Base-by-base conservation (phyloP, 495 filamentous ascomycete genomes). In the Entonaema liquescens region DNA sequence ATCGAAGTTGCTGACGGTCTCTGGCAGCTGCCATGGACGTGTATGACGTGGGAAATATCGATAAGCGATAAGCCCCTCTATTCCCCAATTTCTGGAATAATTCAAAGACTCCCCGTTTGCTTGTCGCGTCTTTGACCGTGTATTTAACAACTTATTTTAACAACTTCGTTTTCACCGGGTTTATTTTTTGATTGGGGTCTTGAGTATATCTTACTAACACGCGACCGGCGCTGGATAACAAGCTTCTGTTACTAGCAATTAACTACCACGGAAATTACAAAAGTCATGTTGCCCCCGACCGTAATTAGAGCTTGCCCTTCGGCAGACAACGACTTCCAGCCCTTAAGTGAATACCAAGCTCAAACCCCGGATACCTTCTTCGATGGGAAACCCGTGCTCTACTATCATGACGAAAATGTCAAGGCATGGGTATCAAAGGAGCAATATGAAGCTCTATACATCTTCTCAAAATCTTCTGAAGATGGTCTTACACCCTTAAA, bases 351-450 rank as follows among this genome's bases (percentile, higher is more conserved):
- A 61, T 92, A 97, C 79, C 93, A 97, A 77, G 88, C 90, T 28
- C 89, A 90, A 66, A 99, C 95, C 8, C 95, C 95, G 0, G 78
- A 82, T 55, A 93, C 90, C 29, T 99, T 98, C 85, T 90, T 89
- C 79, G 85, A 85, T 74, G 90, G 88, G 9, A 91, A 90, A 61
- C 88, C 94, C 12, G 86, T 99, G 33, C 88, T 98, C 0, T 86
- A 98, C 82, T 90, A 90, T 80, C 91, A 90, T 74, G 85, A 82
- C 68, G 75, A 86, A 53, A 82, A 83, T 72, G 86, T 89, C 75
- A 90, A 89, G 52, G 85, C 93, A 79, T 65, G 82, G 90, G 66
- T 80, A 71, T 71, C 79, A 36, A 68, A 76, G 70, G 70, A 84
- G 78, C 75, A 80, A 68, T 53, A 62, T 40, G 79, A 81, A 28